Evolutionary conservation across 179 eudicot species (phyloP), one percentile per base, ranked within the genome.

Genomic region (Dionaea muscipula): DNA sequence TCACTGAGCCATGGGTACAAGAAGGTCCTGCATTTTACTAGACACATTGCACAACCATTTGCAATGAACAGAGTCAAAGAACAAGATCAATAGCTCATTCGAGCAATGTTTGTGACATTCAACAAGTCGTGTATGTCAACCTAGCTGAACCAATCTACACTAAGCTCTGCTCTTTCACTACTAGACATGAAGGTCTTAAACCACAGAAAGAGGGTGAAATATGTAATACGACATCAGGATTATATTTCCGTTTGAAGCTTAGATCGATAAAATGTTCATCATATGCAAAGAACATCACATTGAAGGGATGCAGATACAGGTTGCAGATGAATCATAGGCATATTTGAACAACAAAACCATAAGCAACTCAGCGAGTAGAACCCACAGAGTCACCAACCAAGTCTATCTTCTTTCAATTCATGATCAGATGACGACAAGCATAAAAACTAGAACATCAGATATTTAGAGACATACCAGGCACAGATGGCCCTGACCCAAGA

Each of bases 401-500:
- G 24, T n/a, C n/a, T 27, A 49, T 3, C 35, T 7, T 31, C n/a
- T 13, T 12, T 4, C 41, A 17, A 13, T 31, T 27, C n/a, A 46
- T n/a, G 11, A 16, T 15, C 2, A 28, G 17, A 31, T 22, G 19
- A 14, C 43, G 46, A 16, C 21, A 19, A 26, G 39, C 26, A 7
- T 2, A 14, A 0, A 51, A 24, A 5, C 38, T 9, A 1, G 55
- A 51, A 14, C 50, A 22, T 17, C 39, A 26, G 21, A 53, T 9
- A 3, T n/a, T 51, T 13, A 52, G 10, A 41, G 25, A 57, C 75
- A 70, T 77, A 91, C 96, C 99, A 53, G 93, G 93, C 50, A 93
- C 96, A 24, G 77, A 70, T 26, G 76, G 60, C 36, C 96, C 99
- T 10, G 96, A 77, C 61, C 99, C 99, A 62, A 88, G 93, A 67